phyloP scores from a whole-genome alignment of 2,329 filamentous ascomycete genomes.

The Aureobasidium leucospermi region DNA sequence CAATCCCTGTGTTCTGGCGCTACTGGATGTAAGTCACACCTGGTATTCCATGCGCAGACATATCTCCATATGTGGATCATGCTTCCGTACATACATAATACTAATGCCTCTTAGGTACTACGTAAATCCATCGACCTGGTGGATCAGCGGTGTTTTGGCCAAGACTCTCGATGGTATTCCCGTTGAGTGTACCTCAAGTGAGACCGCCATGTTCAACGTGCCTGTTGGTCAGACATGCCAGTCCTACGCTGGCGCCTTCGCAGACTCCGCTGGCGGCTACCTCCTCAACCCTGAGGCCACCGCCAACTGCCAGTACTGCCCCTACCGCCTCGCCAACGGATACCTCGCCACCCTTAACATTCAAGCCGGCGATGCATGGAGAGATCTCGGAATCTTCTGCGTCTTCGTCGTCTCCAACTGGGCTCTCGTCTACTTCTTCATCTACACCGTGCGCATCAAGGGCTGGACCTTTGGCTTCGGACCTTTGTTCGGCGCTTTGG shows the following conservation, averaged over 20 bases:
- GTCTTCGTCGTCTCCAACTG: slow-evolving; percentile 65
- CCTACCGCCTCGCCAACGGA: slow-evolving; percentile 56
- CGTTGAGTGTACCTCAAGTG: slow-evolving; percentile 39
- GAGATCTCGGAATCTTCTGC: slow-evolving; percentile 64
- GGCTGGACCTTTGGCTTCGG: slow-evolving; percentile 66
- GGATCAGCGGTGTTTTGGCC: slow-evolving; percentile 62
- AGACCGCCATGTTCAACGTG: slow-evolving; percentile 59
- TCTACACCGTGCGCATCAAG: slow-evolving; percentile 63
- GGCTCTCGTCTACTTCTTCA: slow-evolving; percentile 62
- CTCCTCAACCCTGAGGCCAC: slow-evolving; percentile 55
- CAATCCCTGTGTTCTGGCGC: slow-evolving; percentile 62
- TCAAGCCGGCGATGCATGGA: slow-evolving; percentile 57
- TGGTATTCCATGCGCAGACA: no score
- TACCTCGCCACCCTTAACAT: slow-evolving; percentile 57
- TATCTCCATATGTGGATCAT: neutral
- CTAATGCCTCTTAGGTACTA: neutral
- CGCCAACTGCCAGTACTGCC: slow-evolving; percentile 61
- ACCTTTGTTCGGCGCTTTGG: slow-evolving; percentile 44
- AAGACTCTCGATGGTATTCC: slow-evolving; percentile 50
- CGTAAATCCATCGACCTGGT: slow-evolving; percentile 59
- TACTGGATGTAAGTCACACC: slow-evolving; percentile 59
- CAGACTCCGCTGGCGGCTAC: slow-evolving; percentile 50
- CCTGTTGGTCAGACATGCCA: slow-evolving; percentile 58
- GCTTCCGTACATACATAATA: slow-evolving; percentile 22
- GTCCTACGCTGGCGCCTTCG: slow-evolving; percentile 56